Percentiles rank a stretch among this genome's conserved stretches.
These are phyloP conservation scores for Trypanosoma caninum DNA, from an alignment of 208 protist species.

Conservation along the genomic window DNA sequence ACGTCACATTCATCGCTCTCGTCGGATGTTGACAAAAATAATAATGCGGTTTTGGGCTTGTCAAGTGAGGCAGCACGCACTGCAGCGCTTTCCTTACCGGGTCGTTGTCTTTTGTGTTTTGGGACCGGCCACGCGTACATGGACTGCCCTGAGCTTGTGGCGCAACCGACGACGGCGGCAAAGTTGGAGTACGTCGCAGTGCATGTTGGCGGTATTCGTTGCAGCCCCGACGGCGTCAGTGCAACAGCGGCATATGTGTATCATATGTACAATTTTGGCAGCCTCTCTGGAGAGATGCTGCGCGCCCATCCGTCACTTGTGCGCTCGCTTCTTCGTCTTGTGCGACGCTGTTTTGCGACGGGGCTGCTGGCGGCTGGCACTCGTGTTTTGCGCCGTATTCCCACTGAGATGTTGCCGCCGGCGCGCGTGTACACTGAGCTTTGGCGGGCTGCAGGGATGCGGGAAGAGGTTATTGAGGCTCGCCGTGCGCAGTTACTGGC, in stretches of 20 bases:
- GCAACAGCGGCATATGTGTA: conserved; percentile 72
- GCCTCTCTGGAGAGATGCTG: conserved; percentile 44
- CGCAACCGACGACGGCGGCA: conserved; percentile 36
- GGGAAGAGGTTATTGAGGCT: conserved; percentile 38
- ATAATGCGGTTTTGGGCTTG: conserved; percentile 6
- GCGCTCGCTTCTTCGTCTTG: conserved; percentile 33
- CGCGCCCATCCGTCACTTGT: conserved; percentile 41
- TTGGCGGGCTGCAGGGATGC: conserved; percentile 66
- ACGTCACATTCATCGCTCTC: neutral
- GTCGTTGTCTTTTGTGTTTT: conserved; percentile 71
- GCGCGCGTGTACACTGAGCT: conserved; percentile 38
- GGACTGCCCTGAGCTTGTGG: conserved; percentile 66
- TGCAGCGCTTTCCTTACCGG: conserved; percentile 56
- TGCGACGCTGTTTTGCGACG: conserved; percentile 34
- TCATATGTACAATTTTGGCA: conserved; percentile 69
- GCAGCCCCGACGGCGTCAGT: conserved; percentile 42
- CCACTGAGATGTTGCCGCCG: conserved; percentile 54
- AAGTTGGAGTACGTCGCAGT: conserved; percentile 35
- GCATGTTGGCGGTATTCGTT: conserved; percentile 60
- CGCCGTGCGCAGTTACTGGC: conserved; percentile 42
- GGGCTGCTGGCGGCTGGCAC: conserved; percentile 42
- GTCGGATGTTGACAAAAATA: neutral
- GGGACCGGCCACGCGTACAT: conserved; percentile 46
- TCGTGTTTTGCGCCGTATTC: conserved; percentile 68
- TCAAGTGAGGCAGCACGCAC: conserved; percentile 28